phyloP scores from a whole-genome alignment of 257 asterid genomes.

The Solanum sparsipilum region DNA sequence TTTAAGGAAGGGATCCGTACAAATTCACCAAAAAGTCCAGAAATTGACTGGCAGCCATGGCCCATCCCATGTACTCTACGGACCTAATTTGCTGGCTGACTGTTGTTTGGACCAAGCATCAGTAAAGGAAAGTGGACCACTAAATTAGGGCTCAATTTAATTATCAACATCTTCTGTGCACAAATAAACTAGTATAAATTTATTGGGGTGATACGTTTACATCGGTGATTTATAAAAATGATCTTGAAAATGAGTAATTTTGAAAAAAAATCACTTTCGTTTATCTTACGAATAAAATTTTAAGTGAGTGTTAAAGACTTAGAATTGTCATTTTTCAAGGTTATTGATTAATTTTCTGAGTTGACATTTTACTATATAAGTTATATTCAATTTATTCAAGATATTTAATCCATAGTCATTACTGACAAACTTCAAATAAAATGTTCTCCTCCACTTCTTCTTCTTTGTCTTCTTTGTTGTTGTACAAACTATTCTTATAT shows the following conservation, averaged over 20 bases:
- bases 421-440: background rate
- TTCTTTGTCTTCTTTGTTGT: background rate
- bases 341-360: background rate
- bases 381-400: background rate
- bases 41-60: background rate
- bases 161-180: background rate
- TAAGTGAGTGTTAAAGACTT: background rate
- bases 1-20: background rate
- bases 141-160: background rate
- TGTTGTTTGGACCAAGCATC: background rate
- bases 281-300: background rate
- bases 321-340: background rate
- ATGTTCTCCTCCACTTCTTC: background rate
- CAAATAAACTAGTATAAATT: background rate
- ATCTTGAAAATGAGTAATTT: background rate
- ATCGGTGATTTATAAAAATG: background rate
- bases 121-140: background rate
- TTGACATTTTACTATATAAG: background rate
- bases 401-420: background rate
- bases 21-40: background rate
- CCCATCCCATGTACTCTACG: background rate
- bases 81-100: background rate
- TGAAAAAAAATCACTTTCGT: fast-evolving
- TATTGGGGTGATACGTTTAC: background rate
- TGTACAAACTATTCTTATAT: background rate